Evolutionary conservation across 345 rosid species (phyloP).

Genomic region (Viola odorata): DNA sequence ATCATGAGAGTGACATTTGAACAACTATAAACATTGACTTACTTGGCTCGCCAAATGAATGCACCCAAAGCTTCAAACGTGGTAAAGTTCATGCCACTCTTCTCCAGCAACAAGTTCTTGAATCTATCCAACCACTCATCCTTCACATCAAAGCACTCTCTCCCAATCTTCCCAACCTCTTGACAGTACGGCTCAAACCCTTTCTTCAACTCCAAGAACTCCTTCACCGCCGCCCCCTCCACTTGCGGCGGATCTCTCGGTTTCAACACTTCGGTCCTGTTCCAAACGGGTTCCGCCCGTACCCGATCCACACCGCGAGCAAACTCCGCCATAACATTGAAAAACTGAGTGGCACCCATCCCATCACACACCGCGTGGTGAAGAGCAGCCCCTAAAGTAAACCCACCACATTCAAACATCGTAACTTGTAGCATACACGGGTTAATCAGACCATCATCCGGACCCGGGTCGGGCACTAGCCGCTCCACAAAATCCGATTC

Average conservation of each 20-base stretch:
- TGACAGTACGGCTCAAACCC: conserved; percentile 41
- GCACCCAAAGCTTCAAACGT: conserved; percentile 89
- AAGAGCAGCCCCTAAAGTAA: conserved; percentile 56
- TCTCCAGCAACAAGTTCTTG: conserved; percentile 43
- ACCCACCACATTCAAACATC: conserved; percentile 69
- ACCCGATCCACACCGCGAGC: conserved; percentile 54
- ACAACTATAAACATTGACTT: conserved; percentile 19
- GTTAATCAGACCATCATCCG: conserved; percentile 39
- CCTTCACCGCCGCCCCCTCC: conserved; percentile 44
- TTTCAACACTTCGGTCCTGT: conserved; percentile 44
- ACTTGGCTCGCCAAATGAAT: conserved; percentile 88
- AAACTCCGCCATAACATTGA: conserved; percentile 54
- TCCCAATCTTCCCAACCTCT: conserved; percentile 30
- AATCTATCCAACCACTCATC: conserved; percentile 62
- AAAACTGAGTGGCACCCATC: conserved; percentile 76
- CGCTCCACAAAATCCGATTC: conserved; percentile 46
- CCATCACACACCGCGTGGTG: conserved; percentile 77
- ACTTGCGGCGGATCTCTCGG: conserved; percentile 60
- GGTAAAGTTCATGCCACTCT: conserved; percentile 57
- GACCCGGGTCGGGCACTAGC: conserved; percentile 54
- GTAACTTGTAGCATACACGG: conserved; percentile 77
- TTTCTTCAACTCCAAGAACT: conserved; percentile 41
- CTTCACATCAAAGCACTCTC: conserved; percentile 51
- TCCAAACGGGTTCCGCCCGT: conserved; percentile 61
- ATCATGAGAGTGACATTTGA: background rate